Evolutionary conservation across 805 yeast genomes (phyloP).

Genomic region (Deakozyma indianensis): DNA sequence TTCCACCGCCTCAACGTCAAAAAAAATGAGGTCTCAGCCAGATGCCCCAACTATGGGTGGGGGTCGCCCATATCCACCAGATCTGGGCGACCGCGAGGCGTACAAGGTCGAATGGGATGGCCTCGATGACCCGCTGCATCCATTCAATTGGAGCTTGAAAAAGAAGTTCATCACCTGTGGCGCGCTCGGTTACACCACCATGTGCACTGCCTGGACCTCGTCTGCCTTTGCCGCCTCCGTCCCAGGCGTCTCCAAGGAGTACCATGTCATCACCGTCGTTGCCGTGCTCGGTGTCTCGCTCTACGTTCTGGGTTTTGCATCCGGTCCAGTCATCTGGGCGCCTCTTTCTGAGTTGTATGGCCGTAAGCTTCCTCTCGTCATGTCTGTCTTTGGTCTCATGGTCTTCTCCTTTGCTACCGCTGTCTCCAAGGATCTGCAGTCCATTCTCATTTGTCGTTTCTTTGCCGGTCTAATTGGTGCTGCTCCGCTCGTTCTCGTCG

Average conservation of each 20-base stretch:
- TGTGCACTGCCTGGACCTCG: constrained; percentile 58
- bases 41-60: constrained; percentile 4
- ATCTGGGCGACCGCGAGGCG: constrained; percentile 5
- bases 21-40: background rate
- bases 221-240: constrained; percentile 65
- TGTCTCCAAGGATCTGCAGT: constrained; percentile 63
- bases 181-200: constrained; percentile 34
- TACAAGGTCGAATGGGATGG: constrained; percentile 6
- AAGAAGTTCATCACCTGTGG: constrained; percentile 32
- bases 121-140: constrained; percentile 4
- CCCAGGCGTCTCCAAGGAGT: constrained; percentile 32
- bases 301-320: constrained; percentile 85
- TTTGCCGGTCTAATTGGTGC: constrained; percentile 71
- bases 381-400: constrained; percentile 42
- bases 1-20: background rate
- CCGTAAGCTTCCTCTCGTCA: constrained; percentile 44
- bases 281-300: constrained; percentile 64
- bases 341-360: constrained; percentile 28
- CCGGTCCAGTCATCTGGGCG: constrained; percentile 86
- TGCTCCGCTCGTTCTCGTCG: constrained; percentile 70
- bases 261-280: constrained; percentile 50
- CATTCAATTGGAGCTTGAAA: constrained; percentile 9
- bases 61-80: constrained; percentile 5
- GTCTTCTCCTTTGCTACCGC: constrained; percentile 62
- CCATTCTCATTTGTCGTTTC: constrained; percentile 55